A percentile compares a stretch with the other conserved stretches of the same genome.
Conservation (phyloP, 1,284 basidiomycete genomes). For the Meira miltonrushii region DNA sequence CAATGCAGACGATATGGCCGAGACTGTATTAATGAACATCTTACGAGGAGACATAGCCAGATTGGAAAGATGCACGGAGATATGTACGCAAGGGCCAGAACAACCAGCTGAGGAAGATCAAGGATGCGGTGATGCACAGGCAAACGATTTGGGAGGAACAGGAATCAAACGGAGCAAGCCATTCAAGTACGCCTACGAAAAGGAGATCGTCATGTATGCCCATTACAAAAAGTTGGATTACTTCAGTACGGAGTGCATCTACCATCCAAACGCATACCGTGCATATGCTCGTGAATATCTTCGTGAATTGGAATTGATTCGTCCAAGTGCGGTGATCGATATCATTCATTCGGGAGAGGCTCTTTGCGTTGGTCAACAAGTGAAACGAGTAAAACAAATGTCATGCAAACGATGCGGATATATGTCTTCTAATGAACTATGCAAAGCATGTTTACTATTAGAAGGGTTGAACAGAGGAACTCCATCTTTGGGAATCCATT, state of each 20-base stretch:
- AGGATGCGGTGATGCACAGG: conserved; percentile 25
- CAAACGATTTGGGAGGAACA: conserved; percentile 20
- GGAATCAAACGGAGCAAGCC: conserved; percentile 95
- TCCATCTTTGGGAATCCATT: conserved; percentile 39
- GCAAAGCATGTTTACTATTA: conserved; percentile 51
- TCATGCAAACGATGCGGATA: conserved; percentile 49
- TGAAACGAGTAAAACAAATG: conserved; percentile 35
- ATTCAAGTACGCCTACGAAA: conserved; percentile 97
- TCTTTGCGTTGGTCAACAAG: conserved; percentile 33
- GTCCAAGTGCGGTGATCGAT: conserved; percentile 91
- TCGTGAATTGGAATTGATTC: conserved; percentile 87
- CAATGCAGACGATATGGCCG: conserved; percentile 97
- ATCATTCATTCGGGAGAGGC: conserved; percentile 65
- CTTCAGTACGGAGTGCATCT: conserved; percentile 98
- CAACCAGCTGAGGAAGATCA: conserved; percentile 3
- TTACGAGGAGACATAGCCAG: conserved; percentile 95
- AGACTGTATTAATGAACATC: conserved; percentile 98
- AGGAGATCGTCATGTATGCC: conserved; percentile 99
- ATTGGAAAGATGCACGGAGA: conserved; percentile 84
- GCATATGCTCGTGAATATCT: conserved; percentile 90
- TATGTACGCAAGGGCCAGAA: conserved; percentile 71
- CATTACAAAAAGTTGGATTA: conserved; percentile 95
- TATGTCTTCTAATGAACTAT: conserved; percentile 47
- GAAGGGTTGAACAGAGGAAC: conserved; percentile 48
- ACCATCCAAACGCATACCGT: conserved; percentile 88